Evolutionary conservation across 108 stramenopile species (phyloP).

Genomic region (Nannochloropsis oceanica): DNA sequence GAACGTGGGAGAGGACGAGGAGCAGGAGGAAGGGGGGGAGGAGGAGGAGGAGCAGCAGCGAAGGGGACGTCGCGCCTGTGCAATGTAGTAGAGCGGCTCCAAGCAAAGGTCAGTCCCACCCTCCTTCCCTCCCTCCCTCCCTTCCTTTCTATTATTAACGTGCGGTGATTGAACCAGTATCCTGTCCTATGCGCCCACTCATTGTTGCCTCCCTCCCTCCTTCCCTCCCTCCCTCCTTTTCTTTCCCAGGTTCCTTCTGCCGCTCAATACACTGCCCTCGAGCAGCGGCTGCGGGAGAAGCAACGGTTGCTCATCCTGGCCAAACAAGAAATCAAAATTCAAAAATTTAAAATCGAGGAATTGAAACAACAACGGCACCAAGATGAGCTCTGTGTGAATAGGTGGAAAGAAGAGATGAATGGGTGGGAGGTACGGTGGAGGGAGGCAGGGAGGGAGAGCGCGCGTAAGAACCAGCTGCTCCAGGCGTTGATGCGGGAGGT

Average conservation of each 20-base stretch:
- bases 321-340: background rate
- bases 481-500: background rate
- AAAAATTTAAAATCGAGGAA: background rate
- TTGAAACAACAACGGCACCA: background rate
- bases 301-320: background rate
- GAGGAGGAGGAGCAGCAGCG: background rate
- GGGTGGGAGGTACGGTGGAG: background rate
- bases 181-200: conserved; percentile 7
- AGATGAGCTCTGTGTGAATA: background rate
- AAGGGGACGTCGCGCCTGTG: no score
- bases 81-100: no score
- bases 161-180: background rate
- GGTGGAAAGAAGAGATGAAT: background rate
- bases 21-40: background rate
- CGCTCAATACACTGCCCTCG: background rate
- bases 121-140: background rate
- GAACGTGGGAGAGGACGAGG: background rate
- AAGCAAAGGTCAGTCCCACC: no score
- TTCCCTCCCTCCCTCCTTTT: background rate
- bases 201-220: conserved; percentile 12
- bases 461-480: background rate
- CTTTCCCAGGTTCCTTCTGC: background rate
- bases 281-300: background rate
- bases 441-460: background rate
- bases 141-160: background rate